A percentile compares a stretch with the other conserved stretches of the same genome.
Evolutionary conservation across 495 filamentous ascomycete genomes (phyloP).

Genomic region (Tuber indicum): DNA sequence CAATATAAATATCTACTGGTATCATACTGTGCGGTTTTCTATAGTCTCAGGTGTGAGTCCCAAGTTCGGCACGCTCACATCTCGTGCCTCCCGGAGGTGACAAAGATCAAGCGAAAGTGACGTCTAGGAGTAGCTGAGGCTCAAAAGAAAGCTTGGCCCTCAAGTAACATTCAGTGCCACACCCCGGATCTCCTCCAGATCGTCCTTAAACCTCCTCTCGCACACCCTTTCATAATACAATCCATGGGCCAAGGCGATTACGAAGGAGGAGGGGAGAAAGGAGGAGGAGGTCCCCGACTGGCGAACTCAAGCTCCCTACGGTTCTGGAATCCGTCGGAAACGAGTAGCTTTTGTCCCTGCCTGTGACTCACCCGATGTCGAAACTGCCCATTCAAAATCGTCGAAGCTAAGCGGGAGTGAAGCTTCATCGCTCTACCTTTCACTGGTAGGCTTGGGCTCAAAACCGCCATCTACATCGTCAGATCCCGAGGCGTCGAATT

Average conservation of each 20-base stretch:
- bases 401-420: slow-evolving; percentile 23
- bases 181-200: neutral
- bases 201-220: neutral
- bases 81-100: neutral
- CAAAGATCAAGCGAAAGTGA: neutral
- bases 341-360: slow-evolving; percentile 75
- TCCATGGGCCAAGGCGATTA: neutral
- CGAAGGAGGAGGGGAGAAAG: slow-evolving; percentile 2
- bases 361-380: slow-evolving; percentile 37
- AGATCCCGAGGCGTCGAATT: neutral
- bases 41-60: neutral
- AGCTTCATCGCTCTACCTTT: slow-evolving; percentile 24
- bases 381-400: slow-evolving; percentile 7
- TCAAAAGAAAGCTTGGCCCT: neutral
- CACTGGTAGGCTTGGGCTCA: slow-evolving; percentile 26
- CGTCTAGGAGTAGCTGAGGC: neutral
- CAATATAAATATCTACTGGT: neutral
- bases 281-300: slow-evolving; percentile 22
- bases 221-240: neutral
- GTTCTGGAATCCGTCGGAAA: slow-evolving; percentile 68
- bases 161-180: neutral
- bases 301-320: slow-evolving; percentile 51
- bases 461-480: neutral
- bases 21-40: neutral
- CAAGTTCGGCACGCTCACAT: neutral